Base-by-base conservation (phyloP, 2,329 filamentous ascomycete genomes). In the Mycocentrospora acerina region DNA sequence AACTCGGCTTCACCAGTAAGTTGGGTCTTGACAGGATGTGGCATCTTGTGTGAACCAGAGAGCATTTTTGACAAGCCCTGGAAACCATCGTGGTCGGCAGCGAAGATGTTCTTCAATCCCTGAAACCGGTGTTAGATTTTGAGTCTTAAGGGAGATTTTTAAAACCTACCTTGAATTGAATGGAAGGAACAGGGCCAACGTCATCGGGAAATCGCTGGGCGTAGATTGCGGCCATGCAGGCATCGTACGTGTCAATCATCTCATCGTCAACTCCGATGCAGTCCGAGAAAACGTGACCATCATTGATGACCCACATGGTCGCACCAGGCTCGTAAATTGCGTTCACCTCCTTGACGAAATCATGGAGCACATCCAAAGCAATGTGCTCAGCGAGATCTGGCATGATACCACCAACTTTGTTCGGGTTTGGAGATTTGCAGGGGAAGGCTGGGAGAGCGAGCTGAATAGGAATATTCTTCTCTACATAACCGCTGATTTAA, bases 341-440 rank as follows among this genome's bases (percentile, higher is more conserved):
- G 12, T 53, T 59, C 17, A 74, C 68, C 16, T 66, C 63, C 32
- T 66, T 58, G 30, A 70, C 68, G 15, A 74, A 62, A 1, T 61
- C 59, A 24, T 70, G 67, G 35, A 74, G 53, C 24, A 66, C 64
- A 12, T 62, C 57, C 25, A 74, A 53, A 4, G 70, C 70, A 27
- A 74, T 57, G 32, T 70, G 62, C 42, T 73, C 71, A 4, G 65
- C 71, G 6, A 71, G 57, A 38, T 74, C 71, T 1, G 71, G 71
- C 25, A 71, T 57, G 5, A 50, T 55, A 2, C 71, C 79, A 8
- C 82, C 63, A 0, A 80, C 77, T 38, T 84, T 83, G 22, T 72
- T 67, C 0, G 57, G 53, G 43, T 82, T 82, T 12, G 79, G 75
- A 0, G 78, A 82, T 52, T 83, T 83, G 70, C 80, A 82, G 0